Percentiles rank a stretch among this genome's conserved stretches.
Evolutionary conservation across 306 rosid species (phyloP).

Genomic region (Pterocarpus santalinus): DNA sequence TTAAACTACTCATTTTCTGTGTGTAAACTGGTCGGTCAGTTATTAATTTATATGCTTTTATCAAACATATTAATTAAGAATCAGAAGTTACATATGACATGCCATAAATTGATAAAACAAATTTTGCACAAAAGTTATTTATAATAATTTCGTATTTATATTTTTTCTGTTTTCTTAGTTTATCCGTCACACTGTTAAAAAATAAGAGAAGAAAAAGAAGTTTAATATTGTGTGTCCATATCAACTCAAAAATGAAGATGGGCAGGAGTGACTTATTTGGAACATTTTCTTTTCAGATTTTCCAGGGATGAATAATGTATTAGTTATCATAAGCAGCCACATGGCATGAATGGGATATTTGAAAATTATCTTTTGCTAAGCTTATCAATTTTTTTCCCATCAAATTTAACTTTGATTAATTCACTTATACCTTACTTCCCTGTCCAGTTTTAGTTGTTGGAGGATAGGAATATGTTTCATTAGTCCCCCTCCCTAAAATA

Average conservation of each 20-base stretch:
- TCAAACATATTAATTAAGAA: neutral
- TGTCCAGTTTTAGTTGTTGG: neutral
- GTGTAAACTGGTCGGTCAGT: neutral
- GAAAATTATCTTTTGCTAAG: neutral
- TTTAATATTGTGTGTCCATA: neutral
- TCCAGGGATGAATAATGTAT: neutral
- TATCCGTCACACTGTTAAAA: too few species aligned
- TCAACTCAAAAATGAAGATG: neutral
- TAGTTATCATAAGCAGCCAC: neutral
- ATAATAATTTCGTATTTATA: neutral
- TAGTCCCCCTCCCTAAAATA: neutral
- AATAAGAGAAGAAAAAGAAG: neutral
- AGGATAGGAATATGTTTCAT: neutral
- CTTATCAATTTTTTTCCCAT: neutral
- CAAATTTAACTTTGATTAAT: neutral
- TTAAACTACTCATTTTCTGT: constrained; percentile 3
- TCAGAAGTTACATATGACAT: neutral
- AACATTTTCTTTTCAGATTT: constrained; percentile 23
- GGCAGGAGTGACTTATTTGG: neutral
- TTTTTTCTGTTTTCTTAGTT: neutral
- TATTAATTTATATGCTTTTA: constrained; percentile 20
- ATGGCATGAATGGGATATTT: constrained; percentile 15
- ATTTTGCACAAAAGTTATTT: neutral
- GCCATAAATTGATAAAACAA: neutral
- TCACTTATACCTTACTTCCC: neutral